A percentile compares a stretch with the other conserved stretches of the same genome.
These are phyloP conservation scores for Theobroma cacao DNA, from an alignment of 345 rosid species.

Conservation along the genomic window DNA sequence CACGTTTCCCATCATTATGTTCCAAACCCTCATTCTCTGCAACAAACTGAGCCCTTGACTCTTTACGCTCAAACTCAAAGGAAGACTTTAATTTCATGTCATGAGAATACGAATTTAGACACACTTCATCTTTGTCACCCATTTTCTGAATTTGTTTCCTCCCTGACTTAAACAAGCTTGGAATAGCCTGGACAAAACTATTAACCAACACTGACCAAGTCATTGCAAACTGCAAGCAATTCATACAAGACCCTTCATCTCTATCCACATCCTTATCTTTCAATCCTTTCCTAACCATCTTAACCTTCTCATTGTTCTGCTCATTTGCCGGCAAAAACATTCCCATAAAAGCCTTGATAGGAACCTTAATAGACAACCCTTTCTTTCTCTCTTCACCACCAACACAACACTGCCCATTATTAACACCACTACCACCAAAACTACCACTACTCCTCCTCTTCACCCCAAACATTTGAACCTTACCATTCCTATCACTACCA, in stretches of 20 bases:
- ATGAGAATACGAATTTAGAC: slow-evolving; percentile 12
- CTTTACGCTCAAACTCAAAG: slow-evolving; percentile 22
- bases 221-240: slow-evolving; percentile 59
- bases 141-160: slow-evolving; percentile 45
- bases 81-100: slow-evolving; percentile 24
- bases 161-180: slow-evolving; percentile 39
- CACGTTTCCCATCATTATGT: slow-evolving; percentile 27
- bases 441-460: slow-evolving; percentile 28
- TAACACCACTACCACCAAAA: slow-evolving; percentile 7
- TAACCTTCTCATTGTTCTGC: slow-evolving; percentile 15
- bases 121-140: slow-evolving; percentile 27
- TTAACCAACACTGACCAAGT: slow-evolving; percentile 57
- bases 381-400: slow-evolving; percentile 44
- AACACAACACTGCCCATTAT: slow-evolving; percentile 18
- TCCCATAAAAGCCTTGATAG: slow-evolving; percentile 42
- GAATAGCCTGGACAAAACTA: slow-evolving; percentile 51
- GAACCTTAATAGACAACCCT: slow-evolving; percentile 45
- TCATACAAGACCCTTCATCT: slow-evolving; percentile 45
- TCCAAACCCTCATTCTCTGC: slow-evolving; percentile 15
- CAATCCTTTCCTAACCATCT: slow-evolving; percentile 25
- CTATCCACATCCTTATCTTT: slow-evolving; percentile 31
- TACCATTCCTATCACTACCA: slow-evolving; percentile 21
- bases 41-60: slow-evolving; percentile 14
- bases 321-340: slow-evolving; percentile 35
- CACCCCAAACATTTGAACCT: slow-evolving; percentile 26